Conservation (phyloP, 345 rosid species). For the Eutrema yunnanense region DNA sequence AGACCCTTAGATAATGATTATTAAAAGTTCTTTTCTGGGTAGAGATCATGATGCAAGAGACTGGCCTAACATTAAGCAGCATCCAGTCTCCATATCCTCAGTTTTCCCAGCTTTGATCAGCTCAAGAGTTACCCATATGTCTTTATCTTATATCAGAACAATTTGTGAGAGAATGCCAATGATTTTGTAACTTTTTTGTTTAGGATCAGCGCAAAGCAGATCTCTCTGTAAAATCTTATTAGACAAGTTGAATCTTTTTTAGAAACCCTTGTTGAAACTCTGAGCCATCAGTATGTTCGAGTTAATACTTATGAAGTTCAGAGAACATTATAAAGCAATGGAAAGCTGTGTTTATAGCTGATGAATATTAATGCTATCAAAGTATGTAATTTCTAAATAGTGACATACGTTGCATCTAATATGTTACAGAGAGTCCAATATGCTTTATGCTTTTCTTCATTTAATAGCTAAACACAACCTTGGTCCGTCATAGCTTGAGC, state of each 20-base stretch:
- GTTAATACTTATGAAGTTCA: neutral
- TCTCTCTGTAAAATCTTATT: neutral
- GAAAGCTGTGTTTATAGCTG: neutral
- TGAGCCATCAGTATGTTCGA: neutral
- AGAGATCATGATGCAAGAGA: conserved; percentile 15
- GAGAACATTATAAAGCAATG: neutral
- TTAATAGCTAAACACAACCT: conserved; percentile 76
- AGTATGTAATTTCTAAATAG: conserved; percentile 14
- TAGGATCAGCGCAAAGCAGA: conserved; percentile 3
- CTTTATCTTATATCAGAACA: neutral
- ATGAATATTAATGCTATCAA: neutral
- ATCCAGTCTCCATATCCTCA: conserved; percentile 11
- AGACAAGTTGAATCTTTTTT: neutral
- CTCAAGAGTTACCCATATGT: conserved; percentile 11
- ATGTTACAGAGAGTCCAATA: conserved; percentile 15
- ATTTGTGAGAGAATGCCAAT: conserved; percentile 1
- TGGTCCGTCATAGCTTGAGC: conserved; percentile 99
- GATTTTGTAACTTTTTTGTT: conserved; percentile 11
- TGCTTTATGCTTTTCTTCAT: neutral
- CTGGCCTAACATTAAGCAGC: conserved; percentile 8
- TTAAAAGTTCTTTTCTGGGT: conserved; percentile 5
- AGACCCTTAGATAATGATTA: conserved; percentile 4
- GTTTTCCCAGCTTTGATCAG: conserved; percentile 21
- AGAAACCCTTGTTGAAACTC: neutral
- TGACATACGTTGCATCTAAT: conserved; percentile 13